A percentile compares a stretch with the other conserved stretches of the same genome.
phyloP scores from a whole-genome alignment of 2,329 filamentous ascomycete species.

The Leptographium lundbergii region DNA sequence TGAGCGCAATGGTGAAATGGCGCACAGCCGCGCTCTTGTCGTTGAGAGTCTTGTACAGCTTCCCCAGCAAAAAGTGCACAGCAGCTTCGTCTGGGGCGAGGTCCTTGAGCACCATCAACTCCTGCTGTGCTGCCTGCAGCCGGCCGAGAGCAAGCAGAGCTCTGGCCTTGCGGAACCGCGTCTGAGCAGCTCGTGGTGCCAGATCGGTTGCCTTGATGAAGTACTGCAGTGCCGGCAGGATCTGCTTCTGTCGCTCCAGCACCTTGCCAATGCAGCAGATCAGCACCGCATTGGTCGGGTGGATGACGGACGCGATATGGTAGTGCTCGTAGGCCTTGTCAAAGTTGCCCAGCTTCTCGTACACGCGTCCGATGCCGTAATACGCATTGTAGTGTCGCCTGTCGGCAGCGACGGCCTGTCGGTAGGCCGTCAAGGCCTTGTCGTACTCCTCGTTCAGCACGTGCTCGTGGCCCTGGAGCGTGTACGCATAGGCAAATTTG shows the following conservation, averaged over 20 bases:
- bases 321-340: constrained; percentile 89
- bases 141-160: constrained; percentile 65
- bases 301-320: constrained; percentile 74
- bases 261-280: constrained; percentile 87
- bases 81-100: constrained; percentile 89
- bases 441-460: constrained; percentile 95
- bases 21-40: constrained; percentile 72
- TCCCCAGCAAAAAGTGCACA: constrained; percentile 88
- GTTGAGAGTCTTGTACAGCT: constrained; percentile 61
- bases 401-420: constrained; percentile 75
- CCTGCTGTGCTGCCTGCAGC: constrained; percentile 61
- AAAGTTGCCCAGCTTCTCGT: constrained; percentile 81
- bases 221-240: constrained; percentile 62
- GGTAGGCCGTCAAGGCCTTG: constrained; percentile 79
- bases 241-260: constrained; percentile 78
- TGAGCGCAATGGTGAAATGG: constrained; percentile 88
- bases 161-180: constrained; percentile 85
- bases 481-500: constrained; percentile 90
- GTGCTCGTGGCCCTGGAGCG: constrained; percentile 89
- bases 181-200: constrained; percentile 68
- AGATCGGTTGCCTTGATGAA: constrained; percentile 75
- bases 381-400: constrained; percentile 95
- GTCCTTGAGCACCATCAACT: constrained; percentile 80
- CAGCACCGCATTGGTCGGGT: constrained; percentile 84
- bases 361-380: constrained; percentile 76